Evolutionary conservation across 2,329 filamentous ascomycete genomes (phyloP).

Genomic region (Ceratocystiopsis sp.): DNA sequence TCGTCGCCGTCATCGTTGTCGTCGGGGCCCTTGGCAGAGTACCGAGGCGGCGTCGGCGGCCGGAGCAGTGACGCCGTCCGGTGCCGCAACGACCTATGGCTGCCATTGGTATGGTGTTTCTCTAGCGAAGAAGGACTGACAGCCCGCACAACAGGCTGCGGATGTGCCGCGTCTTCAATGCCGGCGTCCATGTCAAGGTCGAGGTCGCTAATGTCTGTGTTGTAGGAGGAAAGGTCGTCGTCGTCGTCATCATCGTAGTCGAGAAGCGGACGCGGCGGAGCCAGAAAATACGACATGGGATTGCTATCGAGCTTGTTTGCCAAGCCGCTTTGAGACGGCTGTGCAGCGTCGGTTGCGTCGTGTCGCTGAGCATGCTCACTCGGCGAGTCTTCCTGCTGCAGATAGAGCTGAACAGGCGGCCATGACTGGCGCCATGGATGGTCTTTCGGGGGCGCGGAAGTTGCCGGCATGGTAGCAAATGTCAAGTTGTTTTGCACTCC

Average conservation of each 20-base stretch:
- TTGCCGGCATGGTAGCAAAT: slow-evolving; percentile 17
- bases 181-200: slow-evolving; percentile 38
- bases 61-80: slow-evolving; percentile 5
- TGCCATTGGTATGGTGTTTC: too few species aligned
- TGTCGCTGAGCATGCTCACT: slow-evolving; percentile 19
- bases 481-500: too few species aligned
- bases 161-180: slow-evolving; percentile 32
- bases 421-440: slow-evolving; percentile 25
- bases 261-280: slow-evolving; percentile 25
- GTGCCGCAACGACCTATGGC: too few species aligned
- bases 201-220: slow-evolving; percentile 22
- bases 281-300: slow-evolving; percentile 39
- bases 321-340: too few species aligned
- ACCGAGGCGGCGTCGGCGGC: slow-evolving; percentile 22
- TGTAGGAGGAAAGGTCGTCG: slow-evolving; percentile 10
- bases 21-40: slow-evolving; percentile 14
- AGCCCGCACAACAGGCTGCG: slow-evolving; percentile 30
- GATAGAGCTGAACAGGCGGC: slow-evolving; percentile 32
- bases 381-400: slow-evolving; percentile 21
- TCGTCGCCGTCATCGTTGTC: slow-evolving; percentile 27
- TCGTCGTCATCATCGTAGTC: slow-evolving; percentile 22
- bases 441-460: slow-evolving; percentile 7
- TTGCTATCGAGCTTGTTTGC: slow-evolving; percentile 24
- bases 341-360: slow-evolving; percentile 18
- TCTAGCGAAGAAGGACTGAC: slow-evolving; percentile 37